phyloP scores from a whole-genome alignment of 768 basidiomycete species.

The Sarcodon aspratus region DNA sequence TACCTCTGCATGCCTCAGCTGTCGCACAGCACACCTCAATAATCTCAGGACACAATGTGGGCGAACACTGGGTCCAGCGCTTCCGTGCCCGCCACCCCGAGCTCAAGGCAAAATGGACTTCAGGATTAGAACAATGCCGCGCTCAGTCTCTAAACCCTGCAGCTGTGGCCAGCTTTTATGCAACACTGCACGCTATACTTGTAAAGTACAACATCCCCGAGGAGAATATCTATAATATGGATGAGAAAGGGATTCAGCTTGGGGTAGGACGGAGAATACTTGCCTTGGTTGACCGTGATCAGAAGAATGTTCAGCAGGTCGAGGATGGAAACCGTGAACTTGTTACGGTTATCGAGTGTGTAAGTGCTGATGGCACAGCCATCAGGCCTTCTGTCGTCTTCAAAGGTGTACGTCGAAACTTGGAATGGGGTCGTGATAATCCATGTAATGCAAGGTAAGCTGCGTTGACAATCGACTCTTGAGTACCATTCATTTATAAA shows the following conservation, averaged over 20 bases:
- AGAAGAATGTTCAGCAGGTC: constrained; percentile 10
- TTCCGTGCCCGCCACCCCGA: too few species aligned
- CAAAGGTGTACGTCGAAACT: constrained; percentile 14
- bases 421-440: constrained; percentile 16
- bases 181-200: too few species aligned
- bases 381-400: constrained; percentile 28
- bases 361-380: constrained; percentile 27
- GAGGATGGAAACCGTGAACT: constrained; percentile 27
- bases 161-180: too few species aligned
- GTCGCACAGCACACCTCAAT: too few species aligned
- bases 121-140: too few species aligned
- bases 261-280: constrained; percentile 6
- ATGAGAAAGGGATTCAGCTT: constrained; percentile 16
- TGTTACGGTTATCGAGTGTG: constrained; percentile 33
- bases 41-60: too few species aligned
- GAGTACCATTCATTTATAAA: too few species aligned
- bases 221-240: constrained; percentile 14
- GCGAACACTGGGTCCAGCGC: too few species aligned
- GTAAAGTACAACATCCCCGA: constrained; percentile 1
- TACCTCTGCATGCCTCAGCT: too few species aligned
- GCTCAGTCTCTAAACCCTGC: too few species aligned
- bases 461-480: not conserved
- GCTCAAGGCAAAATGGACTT: too few species aligned
- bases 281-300: constrained; percentile 10
- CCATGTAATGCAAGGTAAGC: not conserved